Conservation (phyloP, 164 flowering plant genomes). For the Houttuynia cordata region DNA sequence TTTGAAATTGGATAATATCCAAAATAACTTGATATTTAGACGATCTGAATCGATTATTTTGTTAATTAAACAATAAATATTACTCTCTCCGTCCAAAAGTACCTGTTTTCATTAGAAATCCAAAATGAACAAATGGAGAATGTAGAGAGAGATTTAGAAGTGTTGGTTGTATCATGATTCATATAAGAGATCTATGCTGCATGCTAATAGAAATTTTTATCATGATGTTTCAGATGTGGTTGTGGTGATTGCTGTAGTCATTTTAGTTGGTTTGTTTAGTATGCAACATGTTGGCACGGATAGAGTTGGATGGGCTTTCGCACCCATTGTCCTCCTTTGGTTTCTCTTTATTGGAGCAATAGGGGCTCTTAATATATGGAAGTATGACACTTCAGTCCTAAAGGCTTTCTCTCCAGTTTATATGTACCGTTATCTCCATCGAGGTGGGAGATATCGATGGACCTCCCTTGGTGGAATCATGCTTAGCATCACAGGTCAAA, state of each 20-base stretch:
- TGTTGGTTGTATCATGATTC: not conserved
- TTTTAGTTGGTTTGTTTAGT: slow-evolving; percentile 83
- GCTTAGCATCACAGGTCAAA: slow-evolving; percentile 92
- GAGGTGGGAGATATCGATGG: slow-evolving; percentile 56
- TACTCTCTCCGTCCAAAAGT: no score
- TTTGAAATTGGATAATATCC: not conserved
- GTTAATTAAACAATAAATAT: no score
- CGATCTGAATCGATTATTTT: no score
- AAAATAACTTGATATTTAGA: not conserved
- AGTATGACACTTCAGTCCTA: slow-evolving; percentile 56
- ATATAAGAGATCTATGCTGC: not conserved
- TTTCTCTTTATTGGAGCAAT: slow-evolving; percentile 84
- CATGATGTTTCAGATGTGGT: slow-evolving; percentile 55
- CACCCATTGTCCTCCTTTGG: slow-evolving; percentile 91
- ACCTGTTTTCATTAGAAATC: no score
- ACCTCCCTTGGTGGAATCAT: slow-evolving; percentile 86
- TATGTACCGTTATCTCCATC: slow-evolving; percentile 57
- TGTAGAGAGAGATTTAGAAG: no score
- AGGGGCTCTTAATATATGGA: slow-evolving; percentile 83
- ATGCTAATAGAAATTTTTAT: not conserved
- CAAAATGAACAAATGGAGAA: no score
- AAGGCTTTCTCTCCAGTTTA: slow-evolving; percentile 84
- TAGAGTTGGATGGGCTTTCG: slow-evolving; percentile 92
- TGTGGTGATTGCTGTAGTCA: slow-evolving; percentile 65
- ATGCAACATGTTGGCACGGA: slow-evolving; percentile 96